Conservation (phyloP, 73 alveolate species). For the Effrenium voratum region DNA sequence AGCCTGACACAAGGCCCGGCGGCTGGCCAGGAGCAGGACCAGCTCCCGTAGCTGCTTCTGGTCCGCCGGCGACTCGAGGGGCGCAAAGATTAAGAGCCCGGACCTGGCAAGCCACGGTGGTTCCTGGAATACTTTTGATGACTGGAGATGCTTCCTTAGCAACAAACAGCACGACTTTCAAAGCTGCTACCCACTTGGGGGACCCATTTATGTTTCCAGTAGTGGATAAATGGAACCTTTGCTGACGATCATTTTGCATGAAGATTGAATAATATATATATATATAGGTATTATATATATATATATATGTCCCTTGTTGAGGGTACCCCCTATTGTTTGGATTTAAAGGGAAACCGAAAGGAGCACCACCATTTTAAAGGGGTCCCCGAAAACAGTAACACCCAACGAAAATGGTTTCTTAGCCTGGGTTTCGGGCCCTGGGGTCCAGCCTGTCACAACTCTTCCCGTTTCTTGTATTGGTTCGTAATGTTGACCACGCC, state of each 20-base stretch:
- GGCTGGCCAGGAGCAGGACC: conserved; percentile 59
- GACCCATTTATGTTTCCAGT: not conserved
- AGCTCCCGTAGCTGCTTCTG: conserved; percentile 33
- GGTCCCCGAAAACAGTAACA: too few species aligned
- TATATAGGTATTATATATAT: not conserved
- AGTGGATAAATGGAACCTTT: too few species aligned
- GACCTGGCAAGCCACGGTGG: conserved; percentile 21
- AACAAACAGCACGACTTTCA: not conserved
- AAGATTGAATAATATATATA: not conserved
- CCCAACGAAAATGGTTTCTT: too few species aligned
- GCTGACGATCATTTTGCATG: not conserved
- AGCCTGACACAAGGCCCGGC: not conserved
- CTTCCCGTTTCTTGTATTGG: too few species aligned
- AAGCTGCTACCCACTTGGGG: not conserved
- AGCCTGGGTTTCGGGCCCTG: too few species aligned
- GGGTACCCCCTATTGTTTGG: too few species aligned
- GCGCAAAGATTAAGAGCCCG: conserved; percentile 35
- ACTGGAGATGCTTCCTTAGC: not conserved
- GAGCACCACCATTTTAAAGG: too few species aligned
- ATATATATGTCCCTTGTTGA: too few species aligned
- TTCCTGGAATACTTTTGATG: not conserved
- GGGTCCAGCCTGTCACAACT: too few species aligned
- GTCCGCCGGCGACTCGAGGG: conserved; percentile 29
- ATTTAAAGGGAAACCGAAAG: too few species aligned
- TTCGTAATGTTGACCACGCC: too few species aligned